Percentiles rank a stretch among this genome's conserved stretches.
phyloP scores from a whole-genome alignment of 805 yeast genomes.

The Candida bentonensis region DNA sequence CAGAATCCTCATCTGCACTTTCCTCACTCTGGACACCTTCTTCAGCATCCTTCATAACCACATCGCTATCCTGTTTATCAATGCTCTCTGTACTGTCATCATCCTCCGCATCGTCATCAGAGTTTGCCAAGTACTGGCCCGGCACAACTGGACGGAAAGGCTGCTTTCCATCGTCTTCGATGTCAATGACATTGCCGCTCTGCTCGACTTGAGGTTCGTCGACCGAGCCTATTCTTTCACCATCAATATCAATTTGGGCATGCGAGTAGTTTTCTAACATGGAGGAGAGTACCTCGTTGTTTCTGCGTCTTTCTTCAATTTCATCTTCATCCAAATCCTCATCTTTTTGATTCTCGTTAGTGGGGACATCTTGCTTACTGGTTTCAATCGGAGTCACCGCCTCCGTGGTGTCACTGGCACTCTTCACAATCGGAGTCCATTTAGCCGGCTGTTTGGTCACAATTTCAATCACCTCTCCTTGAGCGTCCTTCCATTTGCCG shows the following conservation, averaged over 20 bases:
- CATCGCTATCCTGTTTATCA: slow-evolving; percentile 28
- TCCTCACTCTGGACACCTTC: slow-evolving; percentile 19
- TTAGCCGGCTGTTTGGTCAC: not conserved
- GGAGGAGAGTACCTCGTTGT: not conserved
- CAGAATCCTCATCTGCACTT: slow-evolving; percentile 13
- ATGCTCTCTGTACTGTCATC: slow-evolving; percentile 11
- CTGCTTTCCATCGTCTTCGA: not conserved
- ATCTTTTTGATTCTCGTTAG: not conserved
- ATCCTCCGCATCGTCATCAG: slow-evolving; percentile 22
- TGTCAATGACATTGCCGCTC: not conserved
- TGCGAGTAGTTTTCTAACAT: not conserved
- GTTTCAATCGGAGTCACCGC: too few species aligned
- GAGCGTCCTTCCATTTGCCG: slow-evolving; percentile 69
- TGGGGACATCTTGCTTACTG: not conserved
- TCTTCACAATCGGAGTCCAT: not conserved
- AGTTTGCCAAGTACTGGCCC: not conserved
- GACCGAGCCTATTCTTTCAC: not conserved
- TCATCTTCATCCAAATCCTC: not conserved
- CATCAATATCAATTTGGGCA: not conserved
- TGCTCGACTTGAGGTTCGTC: not conserved
- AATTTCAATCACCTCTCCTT: slow-evolving; percentile 61
- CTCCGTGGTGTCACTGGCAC: not conserved
- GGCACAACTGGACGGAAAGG: not conserved
- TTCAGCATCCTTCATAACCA: slow-evolving; percentile 23
- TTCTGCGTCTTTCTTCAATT: not conserved